Base-by-base conservation (phyloP, 192 early-diverging fungal species). In the Backusella australiensis region DNA sequence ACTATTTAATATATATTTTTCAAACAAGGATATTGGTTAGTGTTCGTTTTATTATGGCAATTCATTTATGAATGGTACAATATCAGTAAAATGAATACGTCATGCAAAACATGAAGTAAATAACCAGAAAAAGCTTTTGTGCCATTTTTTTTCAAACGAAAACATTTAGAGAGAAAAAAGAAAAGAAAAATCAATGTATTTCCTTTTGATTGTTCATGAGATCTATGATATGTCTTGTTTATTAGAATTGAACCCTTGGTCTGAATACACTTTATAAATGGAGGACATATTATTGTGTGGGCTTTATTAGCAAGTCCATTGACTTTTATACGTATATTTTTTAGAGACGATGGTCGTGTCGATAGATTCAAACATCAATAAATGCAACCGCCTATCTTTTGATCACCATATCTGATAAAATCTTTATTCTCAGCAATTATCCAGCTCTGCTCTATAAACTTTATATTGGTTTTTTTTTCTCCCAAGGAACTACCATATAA, bases 331-430 rank as follows among this genome's bases (percentile, higher is more conserved):
- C 17, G 6, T 63, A 63, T 63, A 63, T 29, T 26, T 12, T 0
- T 14, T 39, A 63, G 56, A 29, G 11, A 32, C 29, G 23, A 63
- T 12, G 56, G 0, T 59, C 4, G 26, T 26, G 17, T 63, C 8
- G 21, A 32, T 63, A 29, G 4, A 63, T 63, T 63, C 19, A 53
- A 53, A 53, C 17, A 19, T 19, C 19, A 21, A 63, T 63, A 63
- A 63, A 29, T 63, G 23, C 12, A 29, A 63, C 29, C 29, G 26
- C 56, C 56, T 63, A 63, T 63, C 56, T 63, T 29, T 29, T 63
- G 56, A 63, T 63, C 56, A 29, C 56, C 56, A 63, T 63, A 63
- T 63, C 56, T 63, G 56, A 63, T 63, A 12, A n/a, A 26, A 63
- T 29, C 21, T 63, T 63, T 63, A 63, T 63, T 63, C 56, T 63